A percentile compares a stretch with the other conserved stretches of the same genome.
Conservation (phyloP, 129 eudicot species). For the Chrysanthemum lavandulifolium region DNA sequence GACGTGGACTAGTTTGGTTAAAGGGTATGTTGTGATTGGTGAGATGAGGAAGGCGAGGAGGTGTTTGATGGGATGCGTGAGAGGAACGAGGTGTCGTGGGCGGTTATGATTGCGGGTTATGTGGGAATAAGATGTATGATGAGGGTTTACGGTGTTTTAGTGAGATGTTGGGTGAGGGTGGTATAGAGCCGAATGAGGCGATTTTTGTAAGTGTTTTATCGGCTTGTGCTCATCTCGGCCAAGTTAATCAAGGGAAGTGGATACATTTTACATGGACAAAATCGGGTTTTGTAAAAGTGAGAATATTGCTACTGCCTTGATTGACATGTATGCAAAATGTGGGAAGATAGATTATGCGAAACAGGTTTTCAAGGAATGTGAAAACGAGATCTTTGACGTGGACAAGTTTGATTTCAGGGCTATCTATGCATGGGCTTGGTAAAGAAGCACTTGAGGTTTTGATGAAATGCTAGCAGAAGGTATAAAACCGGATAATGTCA, state of each 20-base stretch:
- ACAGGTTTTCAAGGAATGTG: conserved; percentile 31
- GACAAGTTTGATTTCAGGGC: conserved; percentile 47
- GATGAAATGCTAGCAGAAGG: conserved; percentile 39
- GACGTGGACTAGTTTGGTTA: conserved; percentile 49
- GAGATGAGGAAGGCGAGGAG: conserved; percentile 26
- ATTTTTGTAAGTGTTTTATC: conserved; percentile 36
- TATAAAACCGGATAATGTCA: conserved; percentile 41
- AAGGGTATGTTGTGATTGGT: conserved; percentile 28
- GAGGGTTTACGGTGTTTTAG: conserved; percentile 35
- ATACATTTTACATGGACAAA: conserved; percentile 40
- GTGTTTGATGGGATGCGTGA: conserved; percentile 34
- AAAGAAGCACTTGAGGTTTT: conserved; percentile 40
- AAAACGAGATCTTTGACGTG: conserved; percentile 37
- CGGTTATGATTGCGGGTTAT: conserved; percentile 45
- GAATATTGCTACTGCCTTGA: conserved; percentile 36
- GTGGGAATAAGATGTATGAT: conserved; percentile 22
- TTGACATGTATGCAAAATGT: conserved; percentile 55
- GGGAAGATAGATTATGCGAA: conserved; percentile 39
- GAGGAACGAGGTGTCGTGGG: conserved; percentile 45
- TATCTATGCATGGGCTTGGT: conserved; percentile 50
- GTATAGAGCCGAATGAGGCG: conserved; percentile 39
- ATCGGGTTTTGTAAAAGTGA: conserved; percentile 25
- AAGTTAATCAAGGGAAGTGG: conserved; percentile 45
- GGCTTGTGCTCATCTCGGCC: conserved; percentile 49
- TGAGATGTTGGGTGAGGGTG: conserved; percentile 34